Evolutionary conservation across 352 stramenopile genomes (phyloP).

Genomic region (Globisporangium recalcitrans): DNA sequence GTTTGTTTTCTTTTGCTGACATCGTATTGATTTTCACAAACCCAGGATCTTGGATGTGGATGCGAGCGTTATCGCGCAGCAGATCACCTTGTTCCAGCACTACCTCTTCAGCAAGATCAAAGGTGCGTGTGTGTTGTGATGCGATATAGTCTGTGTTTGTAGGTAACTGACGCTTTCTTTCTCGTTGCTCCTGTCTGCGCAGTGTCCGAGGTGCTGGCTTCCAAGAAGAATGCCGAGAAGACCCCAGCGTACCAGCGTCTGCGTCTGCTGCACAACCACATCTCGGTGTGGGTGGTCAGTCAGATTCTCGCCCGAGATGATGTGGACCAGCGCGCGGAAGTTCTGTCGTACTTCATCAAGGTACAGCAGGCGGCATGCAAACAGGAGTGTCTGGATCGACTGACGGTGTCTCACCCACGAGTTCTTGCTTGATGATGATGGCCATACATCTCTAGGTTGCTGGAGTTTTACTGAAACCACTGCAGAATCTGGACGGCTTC

Average conservation of each 20-base stretch:
- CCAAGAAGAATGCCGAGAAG: conserved; percentile 69
- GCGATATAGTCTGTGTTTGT: neutral
- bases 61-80: conserved; percentile 68
- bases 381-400: neutral
- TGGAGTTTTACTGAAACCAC: conserved; percentile 57
- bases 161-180: neutral
- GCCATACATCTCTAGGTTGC: conserved; percentile 35
- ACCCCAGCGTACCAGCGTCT: conserved; percentile 81
- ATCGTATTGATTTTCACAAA: neutral
- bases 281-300: conserved; percentile 82
- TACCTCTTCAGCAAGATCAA: conserved; percentile 87
- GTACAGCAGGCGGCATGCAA: conserved; percentile 17
- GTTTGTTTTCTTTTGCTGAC: neutral
- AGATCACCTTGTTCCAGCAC: conserved; percentile 84
- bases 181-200: neutral
- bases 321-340: conserved; percentile 72
- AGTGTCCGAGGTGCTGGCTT: conserved; percentile 78
- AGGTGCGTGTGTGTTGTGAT: conserved; percentile 26
- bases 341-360: conserved; percentile 83
- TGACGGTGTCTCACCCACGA: neutral
- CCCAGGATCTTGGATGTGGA: conserved; percentile 73
- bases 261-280: conserved; percentile 80
- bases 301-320: conserved; percentile 75
- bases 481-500: conserved; percentile 87
- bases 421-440: neutral